These are phyloP conservation scores for Spathaspora sp. DNA, from an alignment of 805 yeast genomes.

Conservation along the genomic window DNA sequence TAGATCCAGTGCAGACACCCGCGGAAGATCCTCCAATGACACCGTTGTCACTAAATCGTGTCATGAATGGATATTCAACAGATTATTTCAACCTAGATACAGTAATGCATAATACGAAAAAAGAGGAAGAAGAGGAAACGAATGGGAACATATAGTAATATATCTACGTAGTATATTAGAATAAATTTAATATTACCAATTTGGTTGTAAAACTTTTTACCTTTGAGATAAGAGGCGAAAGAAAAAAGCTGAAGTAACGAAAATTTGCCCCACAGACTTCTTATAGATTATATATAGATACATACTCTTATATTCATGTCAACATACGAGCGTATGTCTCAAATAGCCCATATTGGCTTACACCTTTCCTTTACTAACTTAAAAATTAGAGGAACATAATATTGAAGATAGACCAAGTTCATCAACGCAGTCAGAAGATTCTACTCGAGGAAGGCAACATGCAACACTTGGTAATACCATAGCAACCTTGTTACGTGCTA, in stretches of 20 bases:
- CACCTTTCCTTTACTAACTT: constrained; percentile 9
- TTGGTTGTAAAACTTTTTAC: background rate
- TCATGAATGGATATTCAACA: background rate
- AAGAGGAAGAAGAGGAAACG: background rate
- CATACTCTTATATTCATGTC: constrained; percentile 23
- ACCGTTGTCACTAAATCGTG: constrained; percentile 26
- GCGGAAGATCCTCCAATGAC: constrained; percentile 43
- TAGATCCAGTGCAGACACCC: constrained; percentile 42
- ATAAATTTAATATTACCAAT: too few species aligned
- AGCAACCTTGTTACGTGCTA: constrained; percentile 27
- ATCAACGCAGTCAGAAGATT: background rate
- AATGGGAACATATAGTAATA: background rate
- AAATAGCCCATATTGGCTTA: background rate
- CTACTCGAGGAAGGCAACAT: constrained; percentile 20
- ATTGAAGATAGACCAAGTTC: constrained; percentile 9
- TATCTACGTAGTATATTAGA: background rate
- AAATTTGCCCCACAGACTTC: background rate
- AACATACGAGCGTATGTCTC: constrained; percentile 41
- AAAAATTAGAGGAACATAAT: constrained; percentile 35
- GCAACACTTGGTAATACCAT: constrained; percentile 31
- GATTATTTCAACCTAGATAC: background rate
- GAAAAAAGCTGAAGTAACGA: background rate
- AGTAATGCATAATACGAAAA: background rate
- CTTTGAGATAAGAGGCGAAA: background rate
- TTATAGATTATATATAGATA: background rate